A percentile compares a stretch with the other conserved stretches of the same genome.
Conservation (phyloP, 2,329 filamentous ascomycete genomes). For the Talaromyces sp. region DNA sequence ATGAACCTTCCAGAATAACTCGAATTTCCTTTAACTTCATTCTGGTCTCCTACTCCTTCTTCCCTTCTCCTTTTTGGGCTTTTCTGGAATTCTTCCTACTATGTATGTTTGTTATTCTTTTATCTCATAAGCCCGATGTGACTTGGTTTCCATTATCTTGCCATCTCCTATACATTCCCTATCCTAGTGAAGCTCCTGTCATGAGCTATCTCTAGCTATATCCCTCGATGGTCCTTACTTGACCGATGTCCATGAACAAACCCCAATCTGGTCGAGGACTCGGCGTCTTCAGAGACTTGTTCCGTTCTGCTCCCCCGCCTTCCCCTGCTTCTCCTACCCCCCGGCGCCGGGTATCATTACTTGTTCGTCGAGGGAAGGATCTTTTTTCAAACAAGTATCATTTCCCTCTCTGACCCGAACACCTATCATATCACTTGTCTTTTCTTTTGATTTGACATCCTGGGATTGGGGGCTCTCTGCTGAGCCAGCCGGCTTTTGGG, state of each 20-base stretch:
- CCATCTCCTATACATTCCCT: not conserved
- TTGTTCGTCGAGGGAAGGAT: conserved; percentile 40
- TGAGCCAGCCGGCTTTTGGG: not conserved
- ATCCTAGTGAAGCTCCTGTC: conserved; percentile 16
- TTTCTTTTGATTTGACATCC: not conserved
- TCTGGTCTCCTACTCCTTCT: not conserved
- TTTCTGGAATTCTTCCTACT: not conserved
- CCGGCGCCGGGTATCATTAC: conserved; percentile 34
- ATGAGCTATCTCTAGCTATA: conserved; percentile 18
- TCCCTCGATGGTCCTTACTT: conserved; percentile 34
- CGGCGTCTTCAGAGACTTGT: conserved; percentile 36
- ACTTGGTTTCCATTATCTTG: conserved; percentile 5
- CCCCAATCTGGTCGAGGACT: conserved; percentile 34
- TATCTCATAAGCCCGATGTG: conserved; percentile 26
- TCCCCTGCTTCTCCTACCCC: conserved; percentile 31
- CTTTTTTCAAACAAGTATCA: conserved; percentile 38
- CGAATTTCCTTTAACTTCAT: conserved; percentile 11
- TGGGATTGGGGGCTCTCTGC: not conserved
- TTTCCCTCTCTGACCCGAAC: too few species aligned
- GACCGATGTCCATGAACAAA: conserved; percentile 43
- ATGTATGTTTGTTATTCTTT: conserved; percentile 29
- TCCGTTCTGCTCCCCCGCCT: conserved; percentile 31
- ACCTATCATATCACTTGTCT: not conserved
- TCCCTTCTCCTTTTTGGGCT: not conserved
- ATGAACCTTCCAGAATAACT: conserved; percentile 27